Percentiles rank a stretch among this genome's conserved stretches.
Evolutionary conservation across 2,329 filamentous ascomycete species (phyloP).

Genomic region (Phaeosphaeria sp.): DNA sequence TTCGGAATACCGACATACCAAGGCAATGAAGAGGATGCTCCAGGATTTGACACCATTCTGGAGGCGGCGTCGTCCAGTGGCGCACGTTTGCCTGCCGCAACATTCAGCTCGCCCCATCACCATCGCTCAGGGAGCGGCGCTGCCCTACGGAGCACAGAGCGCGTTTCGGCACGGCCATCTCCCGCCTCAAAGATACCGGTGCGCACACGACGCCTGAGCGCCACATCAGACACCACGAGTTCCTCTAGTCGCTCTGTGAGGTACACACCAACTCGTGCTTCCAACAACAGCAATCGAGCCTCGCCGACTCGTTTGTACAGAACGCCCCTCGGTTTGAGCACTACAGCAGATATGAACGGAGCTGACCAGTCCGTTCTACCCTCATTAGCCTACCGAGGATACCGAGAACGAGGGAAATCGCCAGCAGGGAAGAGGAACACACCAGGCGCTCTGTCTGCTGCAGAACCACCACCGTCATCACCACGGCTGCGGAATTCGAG

Average conservation of each 20-base stretch:
- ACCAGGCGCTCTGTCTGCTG: conserved; percentile 37
- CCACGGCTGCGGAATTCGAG: conserved; percentile 44
- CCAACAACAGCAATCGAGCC: conserved; percentile 29
- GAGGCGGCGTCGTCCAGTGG: conserved; percentile 12
- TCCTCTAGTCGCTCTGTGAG: conserved; percentile 43
- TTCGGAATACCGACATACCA: conserved; percentile 42
- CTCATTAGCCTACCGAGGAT: conserved; percentile 39
- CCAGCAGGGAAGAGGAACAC: conserved; percentile 26
- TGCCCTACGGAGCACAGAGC: conserved; percentile 13
- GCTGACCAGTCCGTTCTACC: conserved; percentile 29
- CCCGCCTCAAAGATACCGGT: conserved; percentile 45
- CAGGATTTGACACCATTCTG: conserved; percentile 13
- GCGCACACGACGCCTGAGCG: conserved; percentile 37
- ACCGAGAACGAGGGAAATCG: conserved; percentile 42
- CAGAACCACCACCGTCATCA: conserved; percentile 38
- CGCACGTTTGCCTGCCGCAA: conserved; percentile 18
- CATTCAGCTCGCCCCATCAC: conserved; percentile 23
- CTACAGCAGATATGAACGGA: conserved; percentile 12
- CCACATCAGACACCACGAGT: conserved; percentile 44
- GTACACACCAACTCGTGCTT: conserved; percentile 31
- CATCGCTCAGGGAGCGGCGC: conserved; percentile 28
- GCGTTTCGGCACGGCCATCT: conserved; percentile 26
- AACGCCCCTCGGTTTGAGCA: conserved; percentile 15
- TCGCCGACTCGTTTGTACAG: conserved; percentile 36
- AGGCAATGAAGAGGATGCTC: conserved; percentile 17